Base-by-base conservation (phyloP, 129 eudicot genomes). In the Arctium lappa region DNA sequence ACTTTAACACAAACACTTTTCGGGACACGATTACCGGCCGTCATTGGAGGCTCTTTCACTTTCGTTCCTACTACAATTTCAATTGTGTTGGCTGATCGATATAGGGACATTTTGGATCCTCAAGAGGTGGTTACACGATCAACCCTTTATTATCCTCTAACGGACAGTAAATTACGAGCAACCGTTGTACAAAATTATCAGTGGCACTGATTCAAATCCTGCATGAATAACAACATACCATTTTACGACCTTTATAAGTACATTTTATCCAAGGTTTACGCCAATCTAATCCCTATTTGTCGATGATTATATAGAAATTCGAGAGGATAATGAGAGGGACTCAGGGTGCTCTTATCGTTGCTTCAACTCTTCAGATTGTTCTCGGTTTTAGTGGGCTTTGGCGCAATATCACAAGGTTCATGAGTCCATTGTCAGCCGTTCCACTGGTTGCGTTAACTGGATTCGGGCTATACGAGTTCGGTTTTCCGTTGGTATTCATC, bases 311-410 rank as follows among this genome's bases (percentile, higher is more conserved):
- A 83, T 88, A 95, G 99, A 95, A 85, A 85, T 95, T 95, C 80
- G 87, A 84, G 86, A 91, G 88, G 85, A 93, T 89, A 74, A 95
- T 95, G 91, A 83, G 95, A 76, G 99, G 93, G 77, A 95, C 88
- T 48, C 99, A 95, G 74, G 99, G 99, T 48, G 92, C 98, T 33
- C 89, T 95, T 79, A 93, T 95, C 72, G 97, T 95, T 39, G 99
- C 98, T 13, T 95, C 99, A 38, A 91, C 92, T 60, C 91, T 95
- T 83, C 99, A 95, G 79, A 91, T 95, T 86, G 89, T 93, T 81
- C 81, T 95, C 6, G 98, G 98, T 8, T 95, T 95, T 85, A 95
- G 99, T 76, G 99, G 99, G 71, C 91, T 95, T 40, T 95, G 98
- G 99, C 90, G 97, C 11, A 95, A 95, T 84, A 93, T 95, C 8